Evolutionary conservation across 2,329 filamentous ascomycete genomes (phyloP).

Genomic region (Beauveria australis): DNA sequence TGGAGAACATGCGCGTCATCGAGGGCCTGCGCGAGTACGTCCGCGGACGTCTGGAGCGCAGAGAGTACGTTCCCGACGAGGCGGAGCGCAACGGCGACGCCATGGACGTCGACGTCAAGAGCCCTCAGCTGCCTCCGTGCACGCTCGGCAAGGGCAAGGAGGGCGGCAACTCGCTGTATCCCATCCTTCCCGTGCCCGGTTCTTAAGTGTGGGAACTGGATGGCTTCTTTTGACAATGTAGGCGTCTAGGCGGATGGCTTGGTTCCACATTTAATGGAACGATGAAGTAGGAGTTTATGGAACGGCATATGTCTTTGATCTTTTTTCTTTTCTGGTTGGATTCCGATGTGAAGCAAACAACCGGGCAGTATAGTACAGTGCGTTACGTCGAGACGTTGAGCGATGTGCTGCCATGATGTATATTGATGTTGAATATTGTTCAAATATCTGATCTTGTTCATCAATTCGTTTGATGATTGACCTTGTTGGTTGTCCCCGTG

Average conservation of each 20-base stretch:
- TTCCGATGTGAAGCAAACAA: neutral
- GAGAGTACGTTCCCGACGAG: constrained; percentile 40
- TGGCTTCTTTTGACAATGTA: neutral
- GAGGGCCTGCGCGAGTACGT: constrained; percentile 54
- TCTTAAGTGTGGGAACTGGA: constrained; percentile 15
- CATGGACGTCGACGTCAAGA: constrained; percentile 31
- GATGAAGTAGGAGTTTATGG: neutral
- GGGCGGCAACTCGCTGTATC: constrained; percentile 28
- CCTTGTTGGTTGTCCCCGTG: no score
- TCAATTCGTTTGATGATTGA: no score
- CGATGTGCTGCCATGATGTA: neutral
- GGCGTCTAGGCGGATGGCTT: neutral
- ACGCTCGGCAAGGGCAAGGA: constrained; percentile 20
- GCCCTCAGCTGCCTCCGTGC: constrained; percentile 18
- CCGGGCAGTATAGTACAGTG: neutral
- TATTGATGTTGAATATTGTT: neutral
- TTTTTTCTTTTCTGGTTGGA: neutral
- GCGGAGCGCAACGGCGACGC: constrained; percentile 19
- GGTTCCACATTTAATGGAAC: neutral
- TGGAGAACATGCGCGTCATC: constrained; percentile 58
- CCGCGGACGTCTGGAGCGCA: constrained; percentile 45
- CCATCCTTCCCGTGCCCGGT: constrained; percentile 31
- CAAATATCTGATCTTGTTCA: neutral
- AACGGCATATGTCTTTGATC: neutral
- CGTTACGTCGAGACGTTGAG: neutral